These are phyloP conservation scores for Arctium minus DNA, from an alignment of 129 eudicot genomes.

Conservation along the genomic window DNA sequence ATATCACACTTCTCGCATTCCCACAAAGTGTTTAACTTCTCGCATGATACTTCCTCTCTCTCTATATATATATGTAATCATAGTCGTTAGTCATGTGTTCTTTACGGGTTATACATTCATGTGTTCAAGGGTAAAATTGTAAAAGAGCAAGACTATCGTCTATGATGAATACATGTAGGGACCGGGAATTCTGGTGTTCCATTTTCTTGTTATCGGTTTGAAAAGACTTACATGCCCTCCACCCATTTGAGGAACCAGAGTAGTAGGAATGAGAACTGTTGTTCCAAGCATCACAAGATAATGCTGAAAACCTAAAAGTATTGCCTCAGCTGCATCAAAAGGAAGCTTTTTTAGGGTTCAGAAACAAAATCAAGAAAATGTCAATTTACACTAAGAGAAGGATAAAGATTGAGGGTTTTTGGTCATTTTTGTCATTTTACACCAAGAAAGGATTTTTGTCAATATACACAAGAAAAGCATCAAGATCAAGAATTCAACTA, in stretches of 20 bases:
- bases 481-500: background rate
- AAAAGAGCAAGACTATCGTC: background rate
- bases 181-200: background rate
- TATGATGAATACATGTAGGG: background rate
- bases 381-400: background rate
- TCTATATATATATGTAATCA: background rate
- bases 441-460: background rate
- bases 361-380: background rate
- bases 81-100: background rate
- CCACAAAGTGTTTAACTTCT: no score
- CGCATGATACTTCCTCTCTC: no score
- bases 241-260: constrained; percentile 93
- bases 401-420: background rate
- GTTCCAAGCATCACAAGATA: constrained; percentile 98
- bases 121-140: background rate
- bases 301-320: constrained; percentile 91
- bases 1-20: no score
- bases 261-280: constrained; percentile 87
- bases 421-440: background rate
- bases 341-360: constrained; percentile 10
- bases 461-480: background rate
- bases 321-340: constrained; percentile 89
- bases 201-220: background rate
- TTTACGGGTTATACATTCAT: background rate
- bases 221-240: constrained; percentile 75